Evolutionary conservation across 495 filamentous ascomycete species (phyloP), one percentile per base, ranked within the genome.

Genomic region (Pseudomonodictys pantanalensis): DNA sequence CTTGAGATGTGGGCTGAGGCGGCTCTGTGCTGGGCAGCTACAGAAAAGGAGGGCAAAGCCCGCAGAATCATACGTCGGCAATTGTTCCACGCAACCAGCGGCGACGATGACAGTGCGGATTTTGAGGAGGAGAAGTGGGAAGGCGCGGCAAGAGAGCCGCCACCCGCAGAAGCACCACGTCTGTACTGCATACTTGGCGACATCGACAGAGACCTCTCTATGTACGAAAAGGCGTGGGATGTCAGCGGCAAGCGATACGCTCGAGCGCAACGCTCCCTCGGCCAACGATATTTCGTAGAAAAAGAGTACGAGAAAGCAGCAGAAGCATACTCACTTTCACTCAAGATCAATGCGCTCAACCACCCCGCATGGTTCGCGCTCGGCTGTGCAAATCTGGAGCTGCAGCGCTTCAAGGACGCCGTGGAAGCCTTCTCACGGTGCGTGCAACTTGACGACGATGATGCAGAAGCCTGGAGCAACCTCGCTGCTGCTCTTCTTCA

Each of bases 1-100:
- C 78, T 99, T 10, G 85, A 92, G 44, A 86, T 99, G 75, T 97
- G 92, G 92, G 88, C 93, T 9, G 93, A 99, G 74, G 90, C 88
- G 8, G 93, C 95, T 0, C 79, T 99, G 0, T 99, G 93, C 71
- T 90, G 87, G 69, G 87, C 87, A 11, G 82, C 83, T 1, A 88
- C 86, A 1, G 90, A 95, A 33, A 79, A 84, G 41, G 93, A 97
- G 72, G 88, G 86, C 18, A 93, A 92, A 69, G 93, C 90, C 2
- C 83, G 79, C 50, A 77, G 76, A 6, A 79, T 96, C 29, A 75
- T 97, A 18, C 83, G 88, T 28, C 79, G 84, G 63, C 86, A 92
- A 60, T 79, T 99, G 2, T 96, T 87, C 75, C 76, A 83, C 28
- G 80, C 83, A 0, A 82, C 77, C 0, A 73, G 75, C 30, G 64